Conservation (phyloP, 805 yeast species). For the Tetrapisispora taiwanensis region DNA sequence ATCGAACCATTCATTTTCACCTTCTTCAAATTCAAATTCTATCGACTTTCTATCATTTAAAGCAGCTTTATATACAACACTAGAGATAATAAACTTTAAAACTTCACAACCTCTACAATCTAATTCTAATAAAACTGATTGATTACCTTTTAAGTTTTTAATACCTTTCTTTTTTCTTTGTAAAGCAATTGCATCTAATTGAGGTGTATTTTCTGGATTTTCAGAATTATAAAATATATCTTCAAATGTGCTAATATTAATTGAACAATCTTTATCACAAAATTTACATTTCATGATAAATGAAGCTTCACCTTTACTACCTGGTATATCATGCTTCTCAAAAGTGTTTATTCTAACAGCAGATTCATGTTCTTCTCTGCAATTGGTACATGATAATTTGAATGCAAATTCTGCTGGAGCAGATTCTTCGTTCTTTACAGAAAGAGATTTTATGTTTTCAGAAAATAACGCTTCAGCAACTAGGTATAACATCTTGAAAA, state of each 20-base stretch:
- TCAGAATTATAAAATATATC: conserved; percentile 19
- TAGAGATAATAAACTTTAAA: conserved; percentile 51
- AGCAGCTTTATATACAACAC: conserved; percentile 17
- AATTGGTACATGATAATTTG: conserved; percentile 61
- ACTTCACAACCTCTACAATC: conserved; percentile 84
- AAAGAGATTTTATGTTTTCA: conserved; percentile 44
- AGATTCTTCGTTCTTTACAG: conserved; percentile 49
- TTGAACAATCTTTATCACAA: conserved; percentile 35
- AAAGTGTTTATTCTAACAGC: conserved; percentile 56
- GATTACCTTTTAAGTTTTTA: conserved; percentile 10
- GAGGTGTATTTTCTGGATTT: conserved; percentile 6
- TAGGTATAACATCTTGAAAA: conserved; percentile 20
- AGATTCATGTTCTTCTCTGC: conserved; percentile 70
- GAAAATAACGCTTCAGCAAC: conserved; percentile 20
- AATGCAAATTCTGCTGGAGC: conserved; percentile 70
- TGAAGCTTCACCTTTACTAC: conserved; percentile 74
- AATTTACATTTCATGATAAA: conserved; percentile 67
- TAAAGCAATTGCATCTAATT: conserved; percentile 10
- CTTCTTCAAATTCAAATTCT: conserved; percentile 42
- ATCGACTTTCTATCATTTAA: conserved; percentile 17
- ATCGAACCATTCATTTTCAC: conserved; percentile 87
- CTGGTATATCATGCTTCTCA: conserved; percentile 54
- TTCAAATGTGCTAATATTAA: conserved; percentile 17
- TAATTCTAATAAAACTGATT: conserved; percentile 46
- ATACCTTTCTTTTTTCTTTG: conserved; percentile 24